These are phyloP conservation scores for Thermothielavioides terrestris DNA, from an alignment of 495 filamentous ascomycete species.

Conservation along the genomic window DNA sequence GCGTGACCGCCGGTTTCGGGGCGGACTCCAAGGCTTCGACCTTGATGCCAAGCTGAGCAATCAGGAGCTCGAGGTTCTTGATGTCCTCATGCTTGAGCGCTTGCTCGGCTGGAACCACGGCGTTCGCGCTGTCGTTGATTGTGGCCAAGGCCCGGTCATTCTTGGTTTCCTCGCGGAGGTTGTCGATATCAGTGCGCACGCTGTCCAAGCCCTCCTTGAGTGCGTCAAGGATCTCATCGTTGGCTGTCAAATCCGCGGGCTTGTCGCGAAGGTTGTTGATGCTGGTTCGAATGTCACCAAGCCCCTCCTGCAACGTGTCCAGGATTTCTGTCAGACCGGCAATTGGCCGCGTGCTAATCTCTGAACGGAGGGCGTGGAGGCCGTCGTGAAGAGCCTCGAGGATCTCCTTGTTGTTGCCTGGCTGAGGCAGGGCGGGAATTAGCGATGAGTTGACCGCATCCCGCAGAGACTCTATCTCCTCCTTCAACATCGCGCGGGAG, in stretches of 20 bases:
- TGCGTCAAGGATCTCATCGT: conserved; percentile 77
- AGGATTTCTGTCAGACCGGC: conserved; percentile 64
- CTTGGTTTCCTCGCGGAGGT: conserved; percentile 49
- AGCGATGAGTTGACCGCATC: conserved; percentile 62
- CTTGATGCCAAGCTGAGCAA: conserved; percentile 73
- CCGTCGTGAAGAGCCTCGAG: conserved; percentile 63
- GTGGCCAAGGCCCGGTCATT: conserved; percentile 45
- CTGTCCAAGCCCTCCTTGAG: conserved; percentile 68
- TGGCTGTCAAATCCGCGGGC: conserved; percentile 68
- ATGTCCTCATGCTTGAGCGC: conserved; percentile 58
- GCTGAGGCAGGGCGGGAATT: conserved; percentile 46
- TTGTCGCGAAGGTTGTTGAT: conserved; percentile 72
- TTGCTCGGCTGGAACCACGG: conserved; percentile 31
- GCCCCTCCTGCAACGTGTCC: conserved; percentile 74
- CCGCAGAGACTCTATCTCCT: conserved; percentile 70
- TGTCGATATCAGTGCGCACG: conserved; percentile 67
- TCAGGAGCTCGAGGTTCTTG: conserved; percentile 71
- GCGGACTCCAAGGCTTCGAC: conserved; percentile 69
- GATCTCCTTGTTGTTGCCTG: conserved; percentile 46
- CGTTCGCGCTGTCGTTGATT: conserved; percentile 23
- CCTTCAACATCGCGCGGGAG: conserved; percentile 60
- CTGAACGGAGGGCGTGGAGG: conserved; percentile 57
- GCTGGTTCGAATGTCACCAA: conserved; percentile 61
- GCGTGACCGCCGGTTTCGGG: conserved; percentile 33
- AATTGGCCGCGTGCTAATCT: conserved; percentile 46